Base-by-base conservation (phyloP, 306 rosid species). In the Geum urbanum region DNA sequence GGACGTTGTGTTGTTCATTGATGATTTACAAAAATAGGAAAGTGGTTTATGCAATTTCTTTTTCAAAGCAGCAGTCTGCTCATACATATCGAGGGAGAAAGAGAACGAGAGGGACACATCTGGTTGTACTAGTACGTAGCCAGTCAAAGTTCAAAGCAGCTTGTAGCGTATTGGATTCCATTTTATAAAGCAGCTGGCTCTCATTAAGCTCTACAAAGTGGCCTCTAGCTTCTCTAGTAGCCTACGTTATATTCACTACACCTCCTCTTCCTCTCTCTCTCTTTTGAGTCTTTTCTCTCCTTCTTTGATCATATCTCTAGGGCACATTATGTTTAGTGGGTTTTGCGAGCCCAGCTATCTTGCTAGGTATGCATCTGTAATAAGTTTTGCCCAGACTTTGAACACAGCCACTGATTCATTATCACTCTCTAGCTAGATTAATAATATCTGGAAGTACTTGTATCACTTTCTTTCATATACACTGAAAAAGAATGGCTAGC, bases 141-240 rank as follows among this genome's bases (percentile, higher is more conserved):
- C 71, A 41, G 54, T 73, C 76, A 73, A 61, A 73, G 70, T 41
- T 73, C 76, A 73, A 61, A 72, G 61, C 45, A 24, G 37, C 37
- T 32, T 2, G 16, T 22, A 37, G 50, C 68, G 50, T 32, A 32
- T 43, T 60, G 61, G 51, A 48, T 63, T 73, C 52, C 63, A 24
- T 19, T 52, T 62, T 10, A 12, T 62, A 63, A 60, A 60, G 65
- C 46, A 59, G 22, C 6, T 27, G 18, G 16, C 61, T 55, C 39
- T 22, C 11, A 22, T 55, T 4, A 10, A 39, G 12, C 27, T 56
- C 10, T 58, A 57, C 63, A 27, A 57, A 57, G 63, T 2, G 9
- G 62, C 40, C 63, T 27, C 9, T 57, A 58, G 63, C 18, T 27
- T 27, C 63, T 57, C 63, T 32, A 12, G 10, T 15, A 58, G 19